Evolutionary conservation across 2,329 filamentous ascomycete species (phyloP).

Genomic region (Scedosporium dehoogii): DNA sequence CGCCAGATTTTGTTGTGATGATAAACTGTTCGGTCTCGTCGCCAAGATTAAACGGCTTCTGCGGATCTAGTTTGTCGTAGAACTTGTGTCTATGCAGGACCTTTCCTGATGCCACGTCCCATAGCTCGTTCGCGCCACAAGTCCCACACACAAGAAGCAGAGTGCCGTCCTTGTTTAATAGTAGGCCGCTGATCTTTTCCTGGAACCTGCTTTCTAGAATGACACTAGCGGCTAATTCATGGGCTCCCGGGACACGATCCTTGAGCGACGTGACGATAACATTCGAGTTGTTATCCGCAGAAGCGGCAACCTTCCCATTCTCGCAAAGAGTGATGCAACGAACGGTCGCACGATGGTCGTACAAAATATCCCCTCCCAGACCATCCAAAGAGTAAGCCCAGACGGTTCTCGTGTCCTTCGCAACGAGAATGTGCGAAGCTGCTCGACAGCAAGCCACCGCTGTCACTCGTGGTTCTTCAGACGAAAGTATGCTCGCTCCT

Average conservation of each 20-base stretch:
- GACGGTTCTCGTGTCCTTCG: neutral
- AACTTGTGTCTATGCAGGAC: neutral
- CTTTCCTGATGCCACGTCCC: neutral
- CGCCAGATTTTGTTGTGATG: neutral
- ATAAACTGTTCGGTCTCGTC: neutral
- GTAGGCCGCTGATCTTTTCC: too few relatives aligned
- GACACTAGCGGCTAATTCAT: too few relatives aligned
- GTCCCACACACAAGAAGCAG: too few relatives aligned
- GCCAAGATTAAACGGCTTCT: neutral
- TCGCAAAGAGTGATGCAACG: too few relatives aligned
- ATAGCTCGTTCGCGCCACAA: neutral
- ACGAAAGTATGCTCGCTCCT: neutral
- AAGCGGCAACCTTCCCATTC: too few relatives aligned
- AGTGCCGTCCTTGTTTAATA: too few relatives aligned
- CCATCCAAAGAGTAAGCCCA: neutral
- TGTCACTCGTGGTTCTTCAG: neutral
- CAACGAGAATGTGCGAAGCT: neutral
- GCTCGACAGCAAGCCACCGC: neutral
- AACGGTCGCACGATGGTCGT: too few relatives aligned
- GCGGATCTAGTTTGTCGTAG: neutral
- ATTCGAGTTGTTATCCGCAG: too few relatives aligned
- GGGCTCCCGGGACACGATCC: too few relatives aligned
- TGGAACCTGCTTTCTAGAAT: too few relatives aligned
- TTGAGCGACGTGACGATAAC: too few relatives aligned
- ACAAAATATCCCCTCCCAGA: neutral